phyloP scores from a whole-genome alignment of 768 basidiomycete species.

The Boletus vermiculosoides region DNA sequence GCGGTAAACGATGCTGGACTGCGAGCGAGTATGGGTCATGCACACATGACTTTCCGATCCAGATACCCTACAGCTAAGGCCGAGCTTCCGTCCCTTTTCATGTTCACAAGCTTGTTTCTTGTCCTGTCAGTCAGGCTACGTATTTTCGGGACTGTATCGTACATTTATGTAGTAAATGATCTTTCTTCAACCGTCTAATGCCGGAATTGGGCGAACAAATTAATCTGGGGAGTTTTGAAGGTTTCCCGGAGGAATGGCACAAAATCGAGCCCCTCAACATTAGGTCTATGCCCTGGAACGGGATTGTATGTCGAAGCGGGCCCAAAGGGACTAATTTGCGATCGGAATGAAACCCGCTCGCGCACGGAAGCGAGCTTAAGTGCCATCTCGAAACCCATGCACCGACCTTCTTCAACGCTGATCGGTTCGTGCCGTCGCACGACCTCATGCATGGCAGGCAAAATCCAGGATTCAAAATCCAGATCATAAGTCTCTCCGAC shows the following conservation, averaged over 20 bases:
- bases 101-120: background rate
- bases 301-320: background rate
- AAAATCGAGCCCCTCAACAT: slow-evolving; percentile 1
- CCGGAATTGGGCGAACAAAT: background rate
- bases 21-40: background rate
- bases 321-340: too few species aligned
- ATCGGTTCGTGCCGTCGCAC: slow-evolving; percentile 6
- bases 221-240: background rate
- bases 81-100: background rate
- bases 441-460: slow-evolving; percentile 38
- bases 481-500: slow-evolving; percentile 32
- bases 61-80: background rate
- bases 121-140: background rate
- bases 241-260: background rate
- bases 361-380: slow-evolving; percentile 15
- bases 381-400: slow-evolving; percentile 26
- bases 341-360: background rate
- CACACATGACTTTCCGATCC: background rate
- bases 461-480: slow-evolving; percentile 30
- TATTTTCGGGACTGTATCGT: background rate
- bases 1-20: slow-evolving; percentile 41
- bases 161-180: background rate
- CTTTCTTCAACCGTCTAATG: too few species aligned
- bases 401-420: slow-evolving; percentile 26
- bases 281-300: background rate